Evolutionary conservation across 345 rosid genomes (phyloP).

Genomic region (Carallia brachiata): DNA sequence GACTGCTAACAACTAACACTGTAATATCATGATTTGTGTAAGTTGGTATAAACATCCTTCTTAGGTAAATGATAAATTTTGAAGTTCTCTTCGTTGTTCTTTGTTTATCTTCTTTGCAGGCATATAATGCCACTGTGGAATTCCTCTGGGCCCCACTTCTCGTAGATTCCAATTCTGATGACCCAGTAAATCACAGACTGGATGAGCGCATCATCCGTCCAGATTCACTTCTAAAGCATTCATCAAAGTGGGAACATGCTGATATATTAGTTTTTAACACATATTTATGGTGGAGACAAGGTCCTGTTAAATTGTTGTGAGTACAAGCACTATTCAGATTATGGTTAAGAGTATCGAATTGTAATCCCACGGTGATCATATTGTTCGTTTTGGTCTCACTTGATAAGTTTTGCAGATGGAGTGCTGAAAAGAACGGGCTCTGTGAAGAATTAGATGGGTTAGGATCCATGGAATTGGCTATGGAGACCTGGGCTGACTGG

Average conservation of each 20-base stretch:
- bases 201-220: constrained; percentile 77
- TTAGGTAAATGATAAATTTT: background rate
- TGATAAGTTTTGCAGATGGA: constrained; percentile 63
- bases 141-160: constrained; percentile 97
- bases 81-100: constrained; percentile 6
- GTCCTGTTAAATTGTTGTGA: constrained; percentile 80
- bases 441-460: constrained; percentile 80
- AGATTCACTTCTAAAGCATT: constrained; percentile 85
- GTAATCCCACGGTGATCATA: background rate
- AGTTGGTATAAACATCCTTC: background rate
- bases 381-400: constrained; percentile 1
- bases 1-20: too few species aligned
- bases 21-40: too few species aligned
- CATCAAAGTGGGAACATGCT: constrained; percentile 84
- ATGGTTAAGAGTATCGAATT: background rate
- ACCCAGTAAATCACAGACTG: constrained; percentile 88
- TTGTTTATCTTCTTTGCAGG: constrained; percentile 39
- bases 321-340: constrained; percentile 17
- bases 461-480: constrained; percentile 88
- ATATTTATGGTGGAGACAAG: constrained; percentile 99
- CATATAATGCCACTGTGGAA: constrained; percentile 89
- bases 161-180: constrained; percentile 96
- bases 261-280: constrained; percentile 87
- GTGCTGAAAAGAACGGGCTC: constrained; percentile 51
- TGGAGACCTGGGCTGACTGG: constrained; percentile 94